A percentile compares a stretch with the other conserved stretches of the same genome.
Evolutionary conservation across 106 monocot species (phyloP).

Genomic region (Iris macrosiphon): DNA sequence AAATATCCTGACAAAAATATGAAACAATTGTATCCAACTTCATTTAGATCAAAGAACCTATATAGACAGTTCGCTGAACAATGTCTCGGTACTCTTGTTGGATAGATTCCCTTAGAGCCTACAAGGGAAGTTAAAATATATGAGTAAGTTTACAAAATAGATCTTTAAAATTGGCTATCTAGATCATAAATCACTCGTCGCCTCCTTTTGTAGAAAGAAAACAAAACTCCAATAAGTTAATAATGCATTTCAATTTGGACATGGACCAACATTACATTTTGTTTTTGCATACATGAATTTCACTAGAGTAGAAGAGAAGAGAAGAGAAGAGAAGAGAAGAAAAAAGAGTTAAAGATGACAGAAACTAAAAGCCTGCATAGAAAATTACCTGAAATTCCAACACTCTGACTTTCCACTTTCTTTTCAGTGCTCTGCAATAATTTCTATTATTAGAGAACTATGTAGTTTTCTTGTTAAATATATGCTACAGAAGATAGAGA

Average conservation of each 20-base stretch:
- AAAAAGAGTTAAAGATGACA: too few species aligned
- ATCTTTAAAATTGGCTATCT: too few species aligned
- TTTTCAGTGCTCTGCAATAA: slow-evolving; percentile 34
- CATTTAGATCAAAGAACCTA: neutral
- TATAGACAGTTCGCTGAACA: neutral
- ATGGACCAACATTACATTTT: too few species aligned
- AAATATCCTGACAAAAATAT: neutral
- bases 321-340: too few species aligned
- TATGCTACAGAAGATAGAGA: neutral
- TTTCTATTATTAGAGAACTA: neutral
- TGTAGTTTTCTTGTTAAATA: neutral
- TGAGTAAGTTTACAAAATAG: too few species aligned
- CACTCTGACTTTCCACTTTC: slow-evolving; percentile 47
- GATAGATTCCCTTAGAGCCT: neutral
- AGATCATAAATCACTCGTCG: too few species aligned
- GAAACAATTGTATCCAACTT: neutral
- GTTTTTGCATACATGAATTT: too few species aligned
- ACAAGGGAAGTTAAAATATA: neutral
- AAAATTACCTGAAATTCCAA: slow-evolving; percentile 50
- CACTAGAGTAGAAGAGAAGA: too few species aligned
- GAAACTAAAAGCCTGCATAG: too few species aligned
- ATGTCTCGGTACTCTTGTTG: slow-evolving; percentile 2
- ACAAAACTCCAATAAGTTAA: too few species aligned
- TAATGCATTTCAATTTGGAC: too few species aligned
- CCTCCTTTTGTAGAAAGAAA: too few species aligned